Percentiles rank a stretch among this genome's conserved stretches.
Evolutionary conservation across 495 filamentous ascomycete genomes (phyloP).

Genomic region (Aspergillus funiculosus): DNA sequence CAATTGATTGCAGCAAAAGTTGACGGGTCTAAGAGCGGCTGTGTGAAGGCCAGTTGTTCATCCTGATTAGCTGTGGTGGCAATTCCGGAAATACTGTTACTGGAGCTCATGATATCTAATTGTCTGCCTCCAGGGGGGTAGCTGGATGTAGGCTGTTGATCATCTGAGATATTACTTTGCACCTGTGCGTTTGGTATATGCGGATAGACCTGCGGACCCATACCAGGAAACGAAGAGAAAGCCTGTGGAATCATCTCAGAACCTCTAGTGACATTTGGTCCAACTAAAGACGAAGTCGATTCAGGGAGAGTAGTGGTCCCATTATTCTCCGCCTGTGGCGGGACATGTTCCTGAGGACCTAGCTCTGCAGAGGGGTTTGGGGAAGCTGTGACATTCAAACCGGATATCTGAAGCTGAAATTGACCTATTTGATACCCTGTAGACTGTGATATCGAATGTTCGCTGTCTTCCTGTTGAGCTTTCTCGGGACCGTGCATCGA

Average conservation of each 20-base stretch:
- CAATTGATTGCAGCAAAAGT: constrained; percentile 34
- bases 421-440: constrained; percentile 19
- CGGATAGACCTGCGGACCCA: constrained; percentile 14
- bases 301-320: constrained; percentile 1
- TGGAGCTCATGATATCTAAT: constrained; percentile 12
- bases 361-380: constrained; percentile 7
- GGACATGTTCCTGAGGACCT: not conserved
- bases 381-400: not conserved
- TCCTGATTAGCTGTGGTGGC: constrained; percentile 22
- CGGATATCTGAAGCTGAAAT: constrained; percentile 23
- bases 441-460: constrained; percentile 3
- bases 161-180: constrained; percentile 10
- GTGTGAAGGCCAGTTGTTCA: constrained; percentile 21
- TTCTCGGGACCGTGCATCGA: not conserved
- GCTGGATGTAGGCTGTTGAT: constrained; percentile 7
- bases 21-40: constrained; percentile 24
- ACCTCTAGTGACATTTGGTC: constrained; percentile 7
- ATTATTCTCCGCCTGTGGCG: not conserved
- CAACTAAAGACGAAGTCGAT: constrained; percentile 6
- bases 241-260: constrained; percentile 6
- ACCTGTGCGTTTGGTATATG: constrained; percentile 1
- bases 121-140: constrained; percentile 14
- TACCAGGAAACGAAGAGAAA: constrained; percentile 10
- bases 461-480: not conserved
- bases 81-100: constrained; percentile 17